A percentile compares a stretch with the other conserved stretches of the same genome.
Evolutionary conservation across 2,329 filamentous ascomycete species (phyloP).

Genomic region (Sporothrix sp.): DNA sequence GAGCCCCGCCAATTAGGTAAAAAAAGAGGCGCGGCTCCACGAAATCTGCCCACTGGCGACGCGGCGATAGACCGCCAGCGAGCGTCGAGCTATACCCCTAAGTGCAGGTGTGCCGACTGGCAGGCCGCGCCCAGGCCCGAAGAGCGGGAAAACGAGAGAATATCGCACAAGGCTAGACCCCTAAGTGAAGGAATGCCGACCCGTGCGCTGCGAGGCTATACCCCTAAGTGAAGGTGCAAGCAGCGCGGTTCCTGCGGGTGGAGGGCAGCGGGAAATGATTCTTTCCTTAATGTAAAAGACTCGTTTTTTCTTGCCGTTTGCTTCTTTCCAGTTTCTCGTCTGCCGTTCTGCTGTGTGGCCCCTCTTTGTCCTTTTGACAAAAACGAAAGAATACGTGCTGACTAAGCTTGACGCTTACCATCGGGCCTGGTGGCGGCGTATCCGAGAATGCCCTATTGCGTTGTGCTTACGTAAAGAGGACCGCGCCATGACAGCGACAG

Average conservation of each 20-base stretch:
- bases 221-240: constrained; percentile 14
- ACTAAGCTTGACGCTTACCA: too few species aligned
- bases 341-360: too few species aligned
- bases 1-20: constrained; percentile 13
- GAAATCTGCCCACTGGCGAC: background rate
- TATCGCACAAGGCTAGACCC: constrained; percentile 15
- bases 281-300: too few species aligned
- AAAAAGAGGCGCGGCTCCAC: background rate
- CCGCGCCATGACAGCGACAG: too few species aligned
- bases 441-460: too few species aligned
- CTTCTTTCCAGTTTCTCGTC: background rate
- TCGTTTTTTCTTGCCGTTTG: background rate
- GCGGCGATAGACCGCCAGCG: background rate
- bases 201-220: constrained; percentile 8
- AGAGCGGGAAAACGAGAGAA: background rate
- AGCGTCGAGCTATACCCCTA: constrained; percentile 16
- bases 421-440: too few species aligned
- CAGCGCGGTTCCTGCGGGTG: background rate
- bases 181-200: constrained; percentile 18
- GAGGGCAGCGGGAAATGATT: too few species aligned
- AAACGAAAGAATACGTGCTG: too few species aligned
- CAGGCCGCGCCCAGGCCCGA: background rate
- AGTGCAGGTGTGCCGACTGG: constrained; percentile 13
- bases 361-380: too few species aligned
- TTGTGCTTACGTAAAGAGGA: too few species aligned